Conservation (phyloP, 2,329 filamentous ascomycete genomes). For the Colletotrichum gloeosporioides region DNA sequence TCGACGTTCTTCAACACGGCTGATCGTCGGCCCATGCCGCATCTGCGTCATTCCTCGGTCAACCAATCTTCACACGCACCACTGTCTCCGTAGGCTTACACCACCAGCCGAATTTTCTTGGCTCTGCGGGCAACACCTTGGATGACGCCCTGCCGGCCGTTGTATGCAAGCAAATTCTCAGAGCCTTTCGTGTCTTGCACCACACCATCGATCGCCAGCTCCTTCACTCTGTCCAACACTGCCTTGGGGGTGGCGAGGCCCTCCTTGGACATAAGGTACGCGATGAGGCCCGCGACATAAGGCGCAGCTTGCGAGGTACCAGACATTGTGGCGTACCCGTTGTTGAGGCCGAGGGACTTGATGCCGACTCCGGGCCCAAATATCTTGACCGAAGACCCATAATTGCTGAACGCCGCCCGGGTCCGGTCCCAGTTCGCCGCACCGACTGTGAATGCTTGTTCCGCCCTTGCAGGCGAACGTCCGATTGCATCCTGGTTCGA, state of each 20-base stretch:
- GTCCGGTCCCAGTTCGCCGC: constrained; percentile 46
- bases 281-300: constrained; percentile 23
- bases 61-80: neutral
- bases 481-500: constrained; percentile 29
- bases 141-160: constrained; percentile 40
- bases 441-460: constrained; percentile 57
- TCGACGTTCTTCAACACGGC: neutral
- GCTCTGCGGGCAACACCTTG: neutral
- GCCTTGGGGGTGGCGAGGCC: constrained; percentile 41
- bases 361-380: constrained; percentile 10
- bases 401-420: constrained; percentile 56
- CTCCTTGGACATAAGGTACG: constrained; percentile 39
- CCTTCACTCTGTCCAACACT: constrained; percentile 52
- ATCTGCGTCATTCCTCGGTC: neutral
- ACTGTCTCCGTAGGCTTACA: neutral
- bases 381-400: constrained; percentile 29
- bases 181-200: constrained; percentile 46
- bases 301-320: constrained; percentile 43
- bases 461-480: constrained; percentile 53
- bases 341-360: constrained; percentile 33
- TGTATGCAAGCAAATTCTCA: constrained; percentile 60
- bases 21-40: neutral
- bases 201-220: constrained; percentile 45
- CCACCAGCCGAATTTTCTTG: neutral
- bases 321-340: constrained; percentile 47